These are phyloP conservation scores for Globisporangium nodosum DNA, from an alignment of 352 stramenopile species.

Conservation along the genomic window DNA sequence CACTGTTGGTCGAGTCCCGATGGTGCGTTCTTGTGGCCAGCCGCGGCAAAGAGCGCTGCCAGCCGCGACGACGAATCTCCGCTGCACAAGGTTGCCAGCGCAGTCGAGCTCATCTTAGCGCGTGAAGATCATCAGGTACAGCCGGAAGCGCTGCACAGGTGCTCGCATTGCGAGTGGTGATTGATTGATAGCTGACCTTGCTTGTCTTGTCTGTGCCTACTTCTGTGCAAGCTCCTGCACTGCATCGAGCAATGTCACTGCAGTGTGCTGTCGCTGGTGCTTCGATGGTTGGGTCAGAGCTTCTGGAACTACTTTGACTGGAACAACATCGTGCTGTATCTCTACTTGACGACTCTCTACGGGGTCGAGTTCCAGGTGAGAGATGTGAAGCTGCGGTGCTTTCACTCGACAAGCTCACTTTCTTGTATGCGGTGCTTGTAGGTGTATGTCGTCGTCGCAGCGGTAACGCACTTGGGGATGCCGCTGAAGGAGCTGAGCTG, in stretches of 20 bases:
- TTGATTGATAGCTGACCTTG: background rate
- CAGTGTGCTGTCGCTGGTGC: slow-evolving; percentile 35
- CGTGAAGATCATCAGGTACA: slow-evolving; percentile 47
- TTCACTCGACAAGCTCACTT: too few relatives aligned
- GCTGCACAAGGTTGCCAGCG: slow-evolving; percentile 24
- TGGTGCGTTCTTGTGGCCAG: slow-evolving; percentile 34
- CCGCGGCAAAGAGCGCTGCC: background rate
- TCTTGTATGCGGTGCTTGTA: slow-evolving; percentile 12
- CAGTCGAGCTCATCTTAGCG: slow-evolving; percentile 39
- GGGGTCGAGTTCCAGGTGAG: slow-evolving; percentile 53
- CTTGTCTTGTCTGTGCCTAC: background rate
- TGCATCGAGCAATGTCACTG: slow-evolving; percentile 39
- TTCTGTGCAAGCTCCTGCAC: slow-evolving; percentile 26
- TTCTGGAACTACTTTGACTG: slow-evolving; percentile 76
- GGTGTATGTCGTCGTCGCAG: slow-evolving; percentile 45
- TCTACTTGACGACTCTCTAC: slow-evolving; percentile 52
- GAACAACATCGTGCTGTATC: slow-evolving; percentile 45
- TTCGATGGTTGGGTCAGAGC: slow-evolving; percentile 46
- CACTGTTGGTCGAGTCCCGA: slow-evolving; percentile 20
- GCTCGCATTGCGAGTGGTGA: background rate
- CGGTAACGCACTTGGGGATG: slow-evolving; percentile 44
- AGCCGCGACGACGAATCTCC: background rate
- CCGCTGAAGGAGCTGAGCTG: slow-evolving; percentile 26
- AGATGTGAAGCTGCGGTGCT: too few relatives aligned
- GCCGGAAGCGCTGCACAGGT: background rate